Evolutionary conservation across 2,329 filamentous ascomycete genomes (phyloP).

Genomic region (Penicillium expansum): DNA sequence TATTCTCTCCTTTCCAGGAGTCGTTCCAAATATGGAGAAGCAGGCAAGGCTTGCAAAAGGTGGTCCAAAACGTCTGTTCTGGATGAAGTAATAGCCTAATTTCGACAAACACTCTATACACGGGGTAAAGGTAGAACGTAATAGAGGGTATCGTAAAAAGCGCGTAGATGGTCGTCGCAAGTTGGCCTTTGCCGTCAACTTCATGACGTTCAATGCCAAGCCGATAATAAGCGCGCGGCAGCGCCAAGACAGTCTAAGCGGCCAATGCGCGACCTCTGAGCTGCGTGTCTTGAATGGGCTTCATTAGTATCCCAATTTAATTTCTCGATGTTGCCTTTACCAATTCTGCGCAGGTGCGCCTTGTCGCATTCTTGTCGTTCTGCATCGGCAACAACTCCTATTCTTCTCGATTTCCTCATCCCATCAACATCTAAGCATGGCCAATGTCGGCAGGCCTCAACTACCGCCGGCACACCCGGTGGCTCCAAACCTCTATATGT

Average conservation of each 20-base stretch:
- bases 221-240: conserved; percentile 34
- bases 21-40: not conserved
- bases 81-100: not conserved
- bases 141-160: conserved; percentile 19
- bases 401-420: conserved; percentile 40
- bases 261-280: not conserved
- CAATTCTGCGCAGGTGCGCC: conserved; percentile 22
- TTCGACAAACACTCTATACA: conserved; percentile 9
- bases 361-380: conserved; percentile 14
- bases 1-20: not conserved
- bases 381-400: conserved; percentile 17
- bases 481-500: conserved; percentile 48
- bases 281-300: not conserved
- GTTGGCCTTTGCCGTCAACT: conserved; percentile 23
- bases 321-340: conserved; percentile 25
- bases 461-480: conserved; percentile 26
- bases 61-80: not conserved
- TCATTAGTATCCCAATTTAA: not conserved
- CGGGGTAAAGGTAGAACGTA: conserved; percentile 8
- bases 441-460: conserved; percentile 29
- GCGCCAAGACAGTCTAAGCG: conserved; percentile 14
- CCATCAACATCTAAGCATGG: conserved; percentile 28
- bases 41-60: not conserved
- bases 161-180: conserved; percentile 18
- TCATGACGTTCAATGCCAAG: conserved; percentile 36